These are phyloP conservation scores for Claviceps sp. DNA, from an alignment of 2,329 filamentous ascomycete genomes.

Conservation along the genomic window DNA sequence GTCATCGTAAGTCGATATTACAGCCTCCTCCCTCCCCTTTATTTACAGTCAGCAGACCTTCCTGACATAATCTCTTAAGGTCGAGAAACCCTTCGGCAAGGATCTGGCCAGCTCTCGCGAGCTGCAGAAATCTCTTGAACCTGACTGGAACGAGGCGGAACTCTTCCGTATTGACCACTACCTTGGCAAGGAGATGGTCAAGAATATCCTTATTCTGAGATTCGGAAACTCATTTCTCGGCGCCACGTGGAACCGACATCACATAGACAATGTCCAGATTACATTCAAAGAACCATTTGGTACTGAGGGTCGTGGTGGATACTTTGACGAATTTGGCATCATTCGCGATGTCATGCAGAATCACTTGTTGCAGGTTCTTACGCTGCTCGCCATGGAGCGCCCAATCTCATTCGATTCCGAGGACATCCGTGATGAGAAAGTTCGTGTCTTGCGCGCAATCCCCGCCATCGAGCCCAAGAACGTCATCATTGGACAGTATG, in stretches of 20 bases:
- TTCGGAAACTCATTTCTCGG: slow-evolving; percentile 99
- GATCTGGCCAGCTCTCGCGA: slow-evolving; percentile 88
- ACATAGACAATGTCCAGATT: slow-evolving; percentile 99
- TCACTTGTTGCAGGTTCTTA: slow-evolving; percentile 92
- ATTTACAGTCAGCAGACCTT: too few species aligned
- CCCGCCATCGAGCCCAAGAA: slow-evolving; percentile 96
- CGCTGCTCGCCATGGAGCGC: slow-evolving; percentile 92
- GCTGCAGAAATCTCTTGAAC: slow-evolving; percentile 85
- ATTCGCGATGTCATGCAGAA: slow-evolving; percentile 99
- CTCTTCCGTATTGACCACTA: slow-evolving; percentile 99
- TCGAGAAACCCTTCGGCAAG: slow-evolving; percentile 99
- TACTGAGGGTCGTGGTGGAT: slow-evolving; percentile 92
- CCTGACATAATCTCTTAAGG: slow-evolving; percentile 34
- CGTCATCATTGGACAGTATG: slow-evolving; percentile 98
- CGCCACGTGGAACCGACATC: slow-evolving; percentile 96
- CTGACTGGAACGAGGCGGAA: slow-evolving; percentile 98
- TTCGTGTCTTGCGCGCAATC: slow-evolving; percentile 87
- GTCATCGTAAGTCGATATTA: slow-evolving; percentile 55
- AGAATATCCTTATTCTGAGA: slow-evolving; percentile 95
- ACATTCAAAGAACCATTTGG: slow-evolving; percentile 99
- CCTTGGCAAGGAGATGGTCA: slow-evolving; percentile 99
- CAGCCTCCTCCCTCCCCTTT: too few species aligned
- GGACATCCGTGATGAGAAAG: slow-evolving; percentile 97
- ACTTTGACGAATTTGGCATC: slow-evolving; percentile 99
- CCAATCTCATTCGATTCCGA: slow-evolving; percentile 97